Base-by-base conservation (phyloP, 768 basidiomycete species). In the Auricularia auricula-judae region DNA sequence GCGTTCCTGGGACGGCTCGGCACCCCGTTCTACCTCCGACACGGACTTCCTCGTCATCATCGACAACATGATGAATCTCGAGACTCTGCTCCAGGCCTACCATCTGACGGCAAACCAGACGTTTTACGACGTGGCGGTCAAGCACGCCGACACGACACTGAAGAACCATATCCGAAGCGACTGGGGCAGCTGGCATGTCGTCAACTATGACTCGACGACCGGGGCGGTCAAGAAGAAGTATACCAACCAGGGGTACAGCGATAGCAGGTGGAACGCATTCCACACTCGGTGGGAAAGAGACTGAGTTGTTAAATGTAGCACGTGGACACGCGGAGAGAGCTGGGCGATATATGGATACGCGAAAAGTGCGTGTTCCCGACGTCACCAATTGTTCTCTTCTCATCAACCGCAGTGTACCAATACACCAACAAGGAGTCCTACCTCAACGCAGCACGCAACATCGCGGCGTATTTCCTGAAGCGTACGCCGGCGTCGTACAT, bases 1-100 rank as follows among this genome's bases (percentile, higher is more conserved):
- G 23, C 23, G 56, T 8, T 59, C 56, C 10, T 59, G 56, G 56
- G 29, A 59, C 23, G 23, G 29, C 23, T 23, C 56, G 10, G 11
- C 56, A 18, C 56, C 56, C 23, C 8, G 14, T 8, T 51, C 47
- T 21, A 11, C 47, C 11, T 18, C 47, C 14, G 16, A 18, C 47
- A 59, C 56, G 29, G 56, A 59, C 29, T 59, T 59, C 56, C 56
- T 59, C 56, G 86, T 88, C 61, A 87, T 89, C 71, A 87, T 88
- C 58, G 87, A 89, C 75, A 88, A 87, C 71, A 87, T 89, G 86
- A 87, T 89, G 85, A 89, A 86, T 68, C 80, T 89, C 21, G 86
- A 88, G 23, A 33, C 34, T 10, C 56, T 59, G 56, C 56, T 59
- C 10, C 56, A 59, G 33, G 56, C 56, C 5, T 35, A 59, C 56